Evolutionary conservation across 2,329 filamentous ascomycete genomes (phyloP).

Genomic region (Aspergillus carbonarius): DNA sequence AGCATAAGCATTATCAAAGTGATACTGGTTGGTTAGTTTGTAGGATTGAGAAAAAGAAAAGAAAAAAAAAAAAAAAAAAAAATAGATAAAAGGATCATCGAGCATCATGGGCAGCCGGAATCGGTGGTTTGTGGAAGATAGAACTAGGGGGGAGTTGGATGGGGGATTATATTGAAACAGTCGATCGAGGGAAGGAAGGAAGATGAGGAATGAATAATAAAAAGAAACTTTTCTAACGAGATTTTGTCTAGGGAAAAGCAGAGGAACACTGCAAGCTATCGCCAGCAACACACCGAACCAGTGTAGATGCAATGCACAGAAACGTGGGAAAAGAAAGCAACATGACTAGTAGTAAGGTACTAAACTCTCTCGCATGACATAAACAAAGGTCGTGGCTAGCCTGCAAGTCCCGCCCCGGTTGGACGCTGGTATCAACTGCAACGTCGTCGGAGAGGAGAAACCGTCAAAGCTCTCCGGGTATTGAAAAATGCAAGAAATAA

Average conservation of each 20-base stretch:
- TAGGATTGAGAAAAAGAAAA: no score
- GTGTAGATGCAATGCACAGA: slow-evolving; percentile 23
- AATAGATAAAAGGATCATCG: background rate
- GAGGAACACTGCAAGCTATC: slow-evolving; percentile 8
- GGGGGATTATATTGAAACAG: slow-evolving; percentile 13
- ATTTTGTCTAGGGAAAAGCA: slow-evolving; percentile 23
- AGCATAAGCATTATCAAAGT: no score
- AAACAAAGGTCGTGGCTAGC: slow-evolving; percentile 21
- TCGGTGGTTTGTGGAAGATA: no score
- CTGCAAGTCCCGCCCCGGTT: slow-evolving; percentile 14
- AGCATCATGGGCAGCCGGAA: no score
- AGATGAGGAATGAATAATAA: slow-evolving; percentile 6
- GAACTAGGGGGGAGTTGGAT: background rate
- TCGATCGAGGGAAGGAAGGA: slow-evolving; percentile 3
- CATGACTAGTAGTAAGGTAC: slow-evolving; percentile 1
- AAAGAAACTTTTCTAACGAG: slow-evolving; percentile 26
- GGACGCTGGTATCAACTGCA: background rate
- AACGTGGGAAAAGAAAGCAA: slow-evolving; percentile 16
- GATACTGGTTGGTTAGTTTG: no score
- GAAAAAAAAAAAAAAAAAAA: background rate
- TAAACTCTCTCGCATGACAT: slow-evolving; percentile 17
- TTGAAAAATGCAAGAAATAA: slow-evolving; percentile 22
- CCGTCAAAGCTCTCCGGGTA: slow-evolving; percentile 27
- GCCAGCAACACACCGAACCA: slow-evolving; percentile 31
- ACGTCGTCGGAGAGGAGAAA: slow-evolving; percentile 11